Conservation (phyloP, 768 basidiomycete species). For the Ramaria rubella region DNA sequence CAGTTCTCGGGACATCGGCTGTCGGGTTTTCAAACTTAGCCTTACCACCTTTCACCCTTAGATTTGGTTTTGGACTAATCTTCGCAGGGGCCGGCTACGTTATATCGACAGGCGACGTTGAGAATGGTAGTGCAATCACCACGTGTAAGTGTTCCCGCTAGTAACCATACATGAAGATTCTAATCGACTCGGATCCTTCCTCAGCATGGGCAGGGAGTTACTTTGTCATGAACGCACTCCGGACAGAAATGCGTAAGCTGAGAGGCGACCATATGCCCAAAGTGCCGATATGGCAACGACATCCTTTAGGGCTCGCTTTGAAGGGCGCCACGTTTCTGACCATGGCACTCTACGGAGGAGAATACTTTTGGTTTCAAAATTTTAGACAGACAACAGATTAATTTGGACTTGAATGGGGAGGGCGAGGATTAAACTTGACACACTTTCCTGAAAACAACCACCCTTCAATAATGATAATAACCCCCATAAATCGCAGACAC, state of each 20-base stretch:
- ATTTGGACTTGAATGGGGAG: background rate
- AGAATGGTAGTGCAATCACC: constrained; percentile 40
- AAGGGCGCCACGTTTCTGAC: background rate
- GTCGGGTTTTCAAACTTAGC: constrained; percentile 22
- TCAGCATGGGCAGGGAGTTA: constrained; percentile 6
- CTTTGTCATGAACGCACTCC: background rate
- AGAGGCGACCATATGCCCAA: background rate
- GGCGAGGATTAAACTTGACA: background rate
- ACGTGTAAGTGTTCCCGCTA: constrained; percentile 24
- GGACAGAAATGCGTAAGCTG: background rate
- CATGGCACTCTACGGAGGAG: constrained; percentile 1
- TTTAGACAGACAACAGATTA: background rate
- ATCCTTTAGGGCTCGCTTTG: background rate
- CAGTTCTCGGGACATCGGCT: constrained; percentile 35
- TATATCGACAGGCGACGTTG: constrained; percentile 30
- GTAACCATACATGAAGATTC: background rate
- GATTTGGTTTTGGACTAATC: constrained; percentile 37
- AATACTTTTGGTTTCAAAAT: constrained; percentile 8
- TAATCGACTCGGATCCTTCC: background rate
- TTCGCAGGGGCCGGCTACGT: constrained; percentile 42
- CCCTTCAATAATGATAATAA: too few species aligned
- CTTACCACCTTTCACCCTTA: constrained; percentile 37
- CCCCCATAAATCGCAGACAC: too few species aligned
- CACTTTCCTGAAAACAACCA: too few species aligned
- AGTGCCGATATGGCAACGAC: background rate